phyloP scores from a whole-genome alignment of 2,329 filamentous ascomycete species.

The Periconia macrospinosa region DNA sequence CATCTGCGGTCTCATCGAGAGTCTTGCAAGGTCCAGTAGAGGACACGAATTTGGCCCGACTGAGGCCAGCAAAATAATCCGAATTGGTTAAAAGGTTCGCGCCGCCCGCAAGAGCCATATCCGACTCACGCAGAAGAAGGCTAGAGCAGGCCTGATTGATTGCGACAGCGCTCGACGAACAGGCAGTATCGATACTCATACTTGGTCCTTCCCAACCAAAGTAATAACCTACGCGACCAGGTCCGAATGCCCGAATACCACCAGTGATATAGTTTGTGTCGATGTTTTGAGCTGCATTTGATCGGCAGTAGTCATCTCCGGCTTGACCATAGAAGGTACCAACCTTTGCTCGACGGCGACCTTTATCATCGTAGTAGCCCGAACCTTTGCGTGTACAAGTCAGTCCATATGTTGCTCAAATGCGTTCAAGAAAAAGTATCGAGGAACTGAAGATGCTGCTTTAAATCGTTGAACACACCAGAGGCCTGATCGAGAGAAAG shows the following conservation, averaged over 20 bases:
- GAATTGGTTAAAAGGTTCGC: constrained; percentile 26
- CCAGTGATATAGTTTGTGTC: constrained; percentile 59
- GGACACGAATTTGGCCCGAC: background rate
- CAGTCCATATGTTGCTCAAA: too few species aligned
- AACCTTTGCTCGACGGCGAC: too few species aligned
- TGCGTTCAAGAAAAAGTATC: too few species aligned
- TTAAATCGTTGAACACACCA: too few species aligned
- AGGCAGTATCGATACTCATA: constrained; percentile 10
- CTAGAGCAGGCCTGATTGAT: constrained; percentile 27
- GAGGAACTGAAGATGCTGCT: too few species aligned
- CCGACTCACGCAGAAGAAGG: constrained; percentile 14
- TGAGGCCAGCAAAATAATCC: constrained; percentile 46
- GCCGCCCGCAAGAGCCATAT: constrained; percentile 25
- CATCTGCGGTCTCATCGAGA: constrained; percentile 35
- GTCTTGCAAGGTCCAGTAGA: constrained; percentile 24
- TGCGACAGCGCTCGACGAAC: constrained; percentile 12
- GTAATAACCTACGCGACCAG: constrained; percentile 50
- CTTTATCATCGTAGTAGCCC: too few species aligned
- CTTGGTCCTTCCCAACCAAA: constrained; percentile 26
- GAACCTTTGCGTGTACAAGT: too few species aligned
- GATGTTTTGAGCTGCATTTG: constrained; percentile 35
- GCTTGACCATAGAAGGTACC: constrained; percentile 37
- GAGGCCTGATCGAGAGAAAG: too few species aligned
- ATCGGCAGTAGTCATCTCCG: constrained; percentile 32
- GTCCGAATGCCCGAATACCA: constrained; percentile 54